Base-by-base conservation (phyloP, 75 land plant genomes). In the Pseudotsuga menziesii region DNA sequence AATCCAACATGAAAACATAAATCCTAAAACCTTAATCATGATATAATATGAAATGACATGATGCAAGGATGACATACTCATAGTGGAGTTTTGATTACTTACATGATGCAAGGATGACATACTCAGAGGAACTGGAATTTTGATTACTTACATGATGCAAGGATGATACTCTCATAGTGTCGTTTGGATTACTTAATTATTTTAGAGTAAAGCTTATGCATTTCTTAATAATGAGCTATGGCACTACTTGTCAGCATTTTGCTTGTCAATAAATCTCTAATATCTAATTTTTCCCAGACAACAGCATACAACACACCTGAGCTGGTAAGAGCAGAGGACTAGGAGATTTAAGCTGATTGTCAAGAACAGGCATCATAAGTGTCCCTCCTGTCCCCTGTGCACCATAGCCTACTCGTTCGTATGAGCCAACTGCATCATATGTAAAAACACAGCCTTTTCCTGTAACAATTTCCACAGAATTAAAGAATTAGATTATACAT, bases 341-440 rank as follows among this genome's bases (percentile, higher is more conserved):
- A 8, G 97, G 98, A 75, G 98, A 88, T 77, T 92, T 94, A 26
- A 96, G 84, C 76, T 94, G 93, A 79, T 96, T 96, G 85, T 96
- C 98, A 80, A 96, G 75, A 54, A 94, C 91, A 71, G 97, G 98
- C 84, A 88, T 96, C 75, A 96, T 92, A 54, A 96, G 92, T 2
- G 84, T 86, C 35, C 85, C 76, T 22, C 98, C 98, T 71, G 88
- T 82, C 13, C 98, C 98, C 77, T 96, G 98, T 32, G 97, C 72
- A 58, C 94, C 88, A 63, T 94, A 96, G 36, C 98, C 97, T 75
- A 94, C 92, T 75, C 91, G 83, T 80, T 96, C 98, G 86, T 94
- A 94, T 15, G 98, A 96, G 9, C 98, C 98, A 74, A 96, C 98
- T 58, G 98, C 98, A 90, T 96, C 98, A 82, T 96, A 96, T 23